Evolutionary conservation across 139 green algal species (phyloP), one percentile per base, ranked within the genome.

Genomic region (Pleodorina starrii): DNA sequence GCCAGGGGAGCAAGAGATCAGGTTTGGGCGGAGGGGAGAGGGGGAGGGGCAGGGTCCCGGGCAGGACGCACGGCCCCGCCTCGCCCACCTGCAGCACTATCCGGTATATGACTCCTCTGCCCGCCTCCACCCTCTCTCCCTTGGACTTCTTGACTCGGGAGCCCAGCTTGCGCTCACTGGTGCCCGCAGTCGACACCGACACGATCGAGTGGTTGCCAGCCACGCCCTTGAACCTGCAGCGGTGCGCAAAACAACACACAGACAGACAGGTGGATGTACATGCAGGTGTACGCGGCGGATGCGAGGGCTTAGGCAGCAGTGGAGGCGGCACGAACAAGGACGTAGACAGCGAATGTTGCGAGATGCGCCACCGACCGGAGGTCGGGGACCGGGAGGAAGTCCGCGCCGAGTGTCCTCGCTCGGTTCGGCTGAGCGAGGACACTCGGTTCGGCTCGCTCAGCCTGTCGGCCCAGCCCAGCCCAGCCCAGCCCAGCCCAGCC

Each of bases 211-310:
- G 91, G 5, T 84, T 82, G n/a, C 91, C 91, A 5, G 89, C 83
- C 27, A 94, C 91, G n/a, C 91, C 91, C 89, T 94, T 94, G 89
- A 94, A 94, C 69, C 85, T 87, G 81, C n/a, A 16, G 36, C 1
- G 7, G 19, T n/a, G 21, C 38, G 40, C 3, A 7, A 79, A 16
- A 57, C 5, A 42, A 66, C 54, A 66, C 6, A 12, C 54, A 12
- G 54, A 7, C 5, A n/a, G n/a, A n/a, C n/a, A n/a, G n/a, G n/a
- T n/a, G n/a, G n/a, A n/a, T n/a, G n/a, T n/a, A n/a, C n/a, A n/a
- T n/a, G n/a, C n/a, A n/a, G n/a, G n/a, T n/a, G n/a, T n/a, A n/a
- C n/a, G n/a, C n/a, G n/a, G n/a, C n/a, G n/a, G n/a, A n/a, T n/a
- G n/a, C n/a, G n/a, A n/a, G n/a, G n/a, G n/a, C n/a, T n/a, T n/a